Evolutionary conservation across 192 early-diverging fungal species (phyloP).

Genomic region (Ambispora gerdemannii): DNA sequence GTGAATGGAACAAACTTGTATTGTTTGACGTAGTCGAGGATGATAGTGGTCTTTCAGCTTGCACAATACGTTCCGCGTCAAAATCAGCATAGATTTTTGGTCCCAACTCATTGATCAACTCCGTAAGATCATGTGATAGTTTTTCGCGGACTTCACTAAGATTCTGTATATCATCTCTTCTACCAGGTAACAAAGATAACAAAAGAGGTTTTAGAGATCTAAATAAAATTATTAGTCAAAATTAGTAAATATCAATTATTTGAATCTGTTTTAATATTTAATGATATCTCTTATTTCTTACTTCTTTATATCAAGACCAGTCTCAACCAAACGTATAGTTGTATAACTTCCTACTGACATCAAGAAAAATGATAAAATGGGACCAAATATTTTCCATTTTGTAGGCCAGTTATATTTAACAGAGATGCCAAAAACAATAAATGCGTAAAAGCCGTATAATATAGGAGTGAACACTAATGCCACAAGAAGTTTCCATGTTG

Average conservation of each 20-base stretch:
- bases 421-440: constrained; percentile 53
- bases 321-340: constrained; percentile 72
- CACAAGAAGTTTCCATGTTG: constrained; percentile 92
- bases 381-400: constrained; percentile 45
- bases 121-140: constrained; percentile 73
- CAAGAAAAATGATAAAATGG: constrained; percentile 36
- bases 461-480: constrained; percentile 70
- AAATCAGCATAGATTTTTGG: constrained; percentile 77
- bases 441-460: constrained; percentile 68
- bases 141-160: constrained; percentile 68
- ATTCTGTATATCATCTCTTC: constrained; percentile 53
- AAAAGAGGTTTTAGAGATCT: constrained; percentile 83
- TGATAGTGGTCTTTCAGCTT: constrained; percentile 35
- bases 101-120: constrained; percentile 81
- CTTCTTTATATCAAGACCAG: constrained; percentile 70
- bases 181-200: constrained; percentile 60
- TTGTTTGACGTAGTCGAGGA: constrained; percentile 30
- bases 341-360: constrained; percentile 60
- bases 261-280: no score
- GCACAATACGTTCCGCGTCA: constrained; percentile 46
- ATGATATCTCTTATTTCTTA: constrained; percentile 38
- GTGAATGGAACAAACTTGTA: constrained; percentile 37
- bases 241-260: neutral
- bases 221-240: constrained; percentile 12
- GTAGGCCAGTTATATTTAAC: constrained; percentile 34